A percentile compares a stretch with the other conserved stretches of the same genome.
Evolutionary conservation across 2,329 filamentous ascomycete species (phyloP).

Genomic region (Exophiala phaeomuriformis): DNA sequence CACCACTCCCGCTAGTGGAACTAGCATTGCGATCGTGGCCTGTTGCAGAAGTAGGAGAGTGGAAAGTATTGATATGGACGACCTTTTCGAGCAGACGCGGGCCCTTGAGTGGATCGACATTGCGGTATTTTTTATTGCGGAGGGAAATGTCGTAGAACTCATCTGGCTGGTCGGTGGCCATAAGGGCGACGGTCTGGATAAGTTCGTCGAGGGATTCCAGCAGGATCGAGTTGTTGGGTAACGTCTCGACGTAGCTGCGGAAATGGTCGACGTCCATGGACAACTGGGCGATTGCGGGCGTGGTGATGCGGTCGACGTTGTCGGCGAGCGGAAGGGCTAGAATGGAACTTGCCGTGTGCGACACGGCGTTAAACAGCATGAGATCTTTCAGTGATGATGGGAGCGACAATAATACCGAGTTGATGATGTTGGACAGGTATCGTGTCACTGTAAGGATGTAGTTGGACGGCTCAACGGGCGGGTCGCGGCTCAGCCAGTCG

Average conservation of each 20-base stretch:
- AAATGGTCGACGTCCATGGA: slow-evolving; percentile 78
- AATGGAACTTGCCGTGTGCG: slow-evolving; percentile 80
- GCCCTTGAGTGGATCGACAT: slow-evolving; percentile 85
- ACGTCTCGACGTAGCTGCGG: slow-evolving; percentile 73
- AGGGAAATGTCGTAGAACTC: slow-evolving; percentile 92
- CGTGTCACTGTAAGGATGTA: slow-evolving; percentile 94
- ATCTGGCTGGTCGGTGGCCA: slow-evolving; percentile 83
- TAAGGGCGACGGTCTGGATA: slow-evolving; percentile 81
- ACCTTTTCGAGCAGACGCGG: slow-evolving; percentile 83
- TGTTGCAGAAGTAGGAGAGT: slow-evolving; percentile 3
- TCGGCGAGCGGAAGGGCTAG: slow-evolving; percentile 64
- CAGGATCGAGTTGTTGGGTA: slow-evolving; percentile 75
- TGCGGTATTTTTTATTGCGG: slow-evolving; percentile 85
- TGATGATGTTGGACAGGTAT: slow-evolving; percentile 95
- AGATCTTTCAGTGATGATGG: slow-evolving; percentile 94
- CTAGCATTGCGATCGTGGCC: slow-evolving; percentile 5
- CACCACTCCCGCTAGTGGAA: slow-evolving; percentile 4
- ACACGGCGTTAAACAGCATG: slow-evolving; percentile 94
- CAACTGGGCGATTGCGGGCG: slow-evolving; percentile 72
- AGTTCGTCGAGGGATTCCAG: slow-evolving; percentile 86
- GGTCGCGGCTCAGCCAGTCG: slow-evolving; percentile 65
- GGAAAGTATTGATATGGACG: slow-evolving; percentile 16
- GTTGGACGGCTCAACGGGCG: slow-evolving; percentile 68
- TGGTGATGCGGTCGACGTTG: slow-evolving; percentile 77
- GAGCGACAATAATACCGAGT: slow-evolving; percentile 82